Evolutionary conservation across 495 filamentous ascomycete species (phyloP).

Genomic region (Apiosordaria backusii): DNA sequence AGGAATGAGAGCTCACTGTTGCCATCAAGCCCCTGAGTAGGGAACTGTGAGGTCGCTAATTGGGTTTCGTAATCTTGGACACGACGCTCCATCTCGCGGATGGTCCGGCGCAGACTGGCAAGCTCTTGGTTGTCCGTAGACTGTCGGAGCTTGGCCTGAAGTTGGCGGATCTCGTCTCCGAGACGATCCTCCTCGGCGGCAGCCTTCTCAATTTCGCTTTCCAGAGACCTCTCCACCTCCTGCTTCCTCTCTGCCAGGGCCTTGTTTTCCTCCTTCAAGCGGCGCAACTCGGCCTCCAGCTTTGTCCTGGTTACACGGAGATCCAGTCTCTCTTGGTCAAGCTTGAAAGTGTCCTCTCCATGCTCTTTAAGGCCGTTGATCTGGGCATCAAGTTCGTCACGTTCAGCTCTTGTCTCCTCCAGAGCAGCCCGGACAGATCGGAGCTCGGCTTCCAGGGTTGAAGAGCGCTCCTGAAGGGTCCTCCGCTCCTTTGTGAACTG

Average conservation of each 20-base stretch:
- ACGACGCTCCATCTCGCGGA: constrained; percentile 57
- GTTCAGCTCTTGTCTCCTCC: constrained; percentile 56
- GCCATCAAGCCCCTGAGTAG: constrained; percentile 42
- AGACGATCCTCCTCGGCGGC: constrained; percentile 55
- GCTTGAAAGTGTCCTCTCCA: constrained; percentile 51
- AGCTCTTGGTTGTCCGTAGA: constrained; percentile 49
- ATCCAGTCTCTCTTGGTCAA: constrained; percentile 61
- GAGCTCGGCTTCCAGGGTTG: constrained; percentile 58
- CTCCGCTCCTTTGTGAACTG: constrained; percentile 56
- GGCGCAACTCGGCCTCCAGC: constrained; percentile 56
- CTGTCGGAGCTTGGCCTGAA: constrained; percentile 48
- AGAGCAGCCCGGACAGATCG: constrained; percentile 52
- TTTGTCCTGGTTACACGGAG: constrained; percentile 57
- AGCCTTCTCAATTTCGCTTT: constrained; percentile 53
- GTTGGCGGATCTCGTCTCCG: constrained; percentile 54
- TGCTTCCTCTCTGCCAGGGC: constrained; percentile 48
- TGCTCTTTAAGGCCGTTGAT: constrained; percentile 48
- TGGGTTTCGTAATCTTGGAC: constrained; percentile 56
- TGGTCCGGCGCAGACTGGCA: constrained; percentile 44
- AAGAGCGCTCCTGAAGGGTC: constrained; percentile 59
- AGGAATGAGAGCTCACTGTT: constrained; percentile 56
- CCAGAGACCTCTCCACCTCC: constrained; percentile 54
- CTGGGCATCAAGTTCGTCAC: constrained; percentile 60
- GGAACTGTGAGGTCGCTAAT: constrained; percentile 52
- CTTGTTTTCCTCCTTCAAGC: constrained; percentile 56